Conservation (phyloP, 805 yeast genomes). For the Lachancea dasiensis region DNA sequence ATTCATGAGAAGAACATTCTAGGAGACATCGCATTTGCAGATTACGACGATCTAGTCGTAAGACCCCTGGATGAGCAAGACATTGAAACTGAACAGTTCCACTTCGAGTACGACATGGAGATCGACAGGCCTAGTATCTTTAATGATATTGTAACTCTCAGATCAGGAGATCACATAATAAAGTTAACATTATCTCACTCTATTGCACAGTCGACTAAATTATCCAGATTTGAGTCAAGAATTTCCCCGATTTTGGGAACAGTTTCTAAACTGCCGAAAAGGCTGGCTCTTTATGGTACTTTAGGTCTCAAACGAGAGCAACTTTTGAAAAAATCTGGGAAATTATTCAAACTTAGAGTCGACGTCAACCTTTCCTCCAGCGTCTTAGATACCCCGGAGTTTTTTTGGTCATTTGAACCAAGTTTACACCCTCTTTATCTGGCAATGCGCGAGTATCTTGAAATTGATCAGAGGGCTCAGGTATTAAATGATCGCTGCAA, state of each 20-base stretch:
- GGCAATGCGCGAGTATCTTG: conserved; percentile 87
- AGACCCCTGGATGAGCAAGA: conserved; percentile 81
- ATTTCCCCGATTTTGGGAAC: conserved; percentile 79
- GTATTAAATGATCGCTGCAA: conserved; percentile 91
- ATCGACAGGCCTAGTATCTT: conserved; percentile 69
- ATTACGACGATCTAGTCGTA: conserved; percentile 48
- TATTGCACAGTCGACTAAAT: conserved; percentile 90
- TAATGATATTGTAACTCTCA: conserved; percentile 88
- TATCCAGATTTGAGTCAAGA: conserved; percentile 85
- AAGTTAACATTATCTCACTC: conserved; percentile 94
- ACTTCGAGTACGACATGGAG: conserved; percentile 45
- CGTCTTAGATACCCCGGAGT: conserved; percentile 91
- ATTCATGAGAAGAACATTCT: conserved; percentile 86
- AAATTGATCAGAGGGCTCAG: conserved; percentile 90
- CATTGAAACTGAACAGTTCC: conserved; percentile 79
- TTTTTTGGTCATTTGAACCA: conserved; percentile 95
- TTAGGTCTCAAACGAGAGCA: conserved; percentile 82
- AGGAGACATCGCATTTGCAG: conserved; percentile 72
- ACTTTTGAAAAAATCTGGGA: conserved; percentile 81
- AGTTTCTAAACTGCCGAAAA: conserved; percentile 83
- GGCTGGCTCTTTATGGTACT: conserved; percentile 83
- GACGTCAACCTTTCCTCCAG: conserved; percentile 90
- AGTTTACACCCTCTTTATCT: conserved; percentile 86
- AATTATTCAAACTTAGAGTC: conserved; percentile 80
- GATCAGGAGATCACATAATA: conserved; percentile 87